These are phyloP conservation scores for Penicillium coffeae DNA, from an alignment of 495 filamentous ascomycete genomes.

Conservation along the genomic window DNA sequence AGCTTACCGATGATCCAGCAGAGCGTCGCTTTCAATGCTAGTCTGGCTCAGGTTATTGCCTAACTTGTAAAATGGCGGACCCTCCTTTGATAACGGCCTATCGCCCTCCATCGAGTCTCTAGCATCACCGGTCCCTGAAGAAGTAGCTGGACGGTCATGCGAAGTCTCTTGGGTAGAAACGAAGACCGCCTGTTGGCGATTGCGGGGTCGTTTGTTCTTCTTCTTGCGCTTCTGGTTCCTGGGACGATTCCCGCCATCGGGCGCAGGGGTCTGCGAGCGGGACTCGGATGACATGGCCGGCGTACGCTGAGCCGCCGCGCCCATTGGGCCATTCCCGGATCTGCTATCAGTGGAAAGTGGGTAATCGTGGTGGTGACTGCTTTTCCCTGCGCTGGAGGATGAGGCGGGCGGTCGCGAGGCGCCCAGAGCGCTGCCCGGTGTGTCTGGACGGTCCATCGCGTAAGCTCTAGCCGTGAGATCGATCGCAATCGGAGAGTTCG, in stretches of 20 bases:
- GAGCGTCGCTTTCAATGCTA: constrained; percentile 74
- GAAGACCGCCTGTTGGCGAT: constrained; percentile 40
- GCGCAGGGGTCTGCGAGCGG: constrained; percentile 23
- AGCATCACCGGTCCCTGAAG: constrained; percentile 21
- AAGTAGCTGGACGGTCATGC: constrained; percentile 17
- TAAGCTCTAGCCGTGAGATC: no score
- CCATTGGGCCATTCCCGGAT: constrained; percentile 21
- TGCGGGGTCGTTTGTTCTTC: constrained; percentile 38
- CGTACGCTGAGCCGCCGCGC: constrained; percentile 9
- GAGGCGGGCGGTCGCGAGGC: constrained; percentile 11
- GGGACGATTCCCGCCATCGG: constrained; percentile 19
- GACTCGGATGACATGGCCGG: constrained; percentile 19
- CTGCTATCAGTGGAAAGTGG: constrained; percentile 20
- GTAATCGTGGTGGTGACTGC: constrained; percentile 14
- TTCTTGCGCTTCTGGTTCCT: constrained; percentile 37
- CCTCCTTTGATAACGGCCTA: constrained; percentile 24
- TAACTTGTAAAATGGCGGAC: constrained; percentile 56
- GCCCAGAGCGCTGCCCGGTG: constrained; percentile 9
- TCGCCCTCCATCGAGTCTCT: constrained; percentile 27
- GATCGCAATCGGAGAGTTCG: not conserved
- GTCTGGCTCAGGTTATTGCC: constrained; percentile 65
- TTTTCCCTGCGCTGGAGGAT: constrained; percentile 13
- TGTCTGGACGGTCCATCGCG: constrained; percentile 21
- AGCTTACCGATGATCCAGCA: constrained; percentile 74
- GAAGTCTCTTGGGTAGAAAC: constrained; percentile 22